These are phyloP conservation scores for Torulaspora franciscae DNA, from an alignment of 805 yeast genomes.

Conservation along the genomic window DNA sequence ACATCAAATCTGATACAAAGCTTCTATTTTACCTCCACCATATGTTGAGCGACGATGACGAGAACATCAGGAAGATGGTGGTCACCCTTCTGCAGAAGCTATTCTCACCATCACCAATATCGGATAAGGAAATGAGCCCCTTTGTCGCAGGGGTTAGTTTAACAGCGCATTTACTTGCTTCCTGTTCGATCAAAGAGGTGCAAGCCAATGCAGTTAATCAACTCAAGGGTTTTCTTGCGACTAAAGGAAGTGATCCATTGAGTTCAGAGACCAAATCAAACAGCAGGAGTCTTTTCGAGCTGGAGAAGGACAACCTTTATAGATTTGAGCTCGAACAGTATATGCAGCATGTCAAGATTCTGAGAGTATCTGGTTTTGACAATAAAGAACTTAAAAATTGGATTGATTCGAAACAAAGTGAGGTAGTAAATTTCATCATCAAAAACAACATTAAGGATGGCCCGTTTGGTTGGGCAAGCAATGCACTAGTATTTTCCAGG, in stretches of 20 bases:
- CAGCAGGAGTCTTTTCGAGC: constrained; percentile 48
- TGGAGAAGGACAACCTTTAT: constrained; percentile 66
- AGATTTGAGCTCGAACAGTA: constrained; percentile 43
- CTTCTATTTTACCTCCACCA: constrained; percentile 32
- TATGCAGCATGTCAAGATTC: constrained; percentile 20
- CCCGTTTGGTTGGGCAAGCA: constrained; percentile 28
- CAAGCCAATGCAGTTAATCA: neutral
- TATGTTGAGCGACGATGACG: constrained; percentile 63
- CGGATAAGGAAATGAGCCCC: constrained; percentile 27
- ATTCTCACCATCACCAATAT: constrained; percentile 21
- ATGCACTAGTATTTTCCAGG: constrained; percentile 22
- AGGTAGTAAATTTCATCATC: constrained; percentile 4
- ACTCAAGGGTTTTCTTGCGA: neutral
- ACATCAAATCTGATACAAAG: constrained; percentile 1
- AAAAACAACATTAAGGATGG: constrained; percentile 13
- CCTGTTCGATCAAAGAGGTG: neutral
- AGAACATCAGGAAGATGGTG: constrained; percentile 47
- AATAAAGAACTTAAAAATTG: constrained; percentile 1
- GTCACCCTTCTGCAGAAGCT: constrained; percentile 39
- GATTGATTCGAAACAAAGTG: neutral
- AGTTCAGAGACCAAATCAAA: constrained; percentile 14
- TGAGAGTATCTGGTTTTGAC: constrained; percentile 8
- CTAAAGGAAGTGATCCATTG: constrained; percentile 17
- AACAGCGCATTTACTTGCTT: constrained; percentile 7
- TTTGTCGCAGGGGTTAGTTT: constrained; percentile 33